These are phyloP conservation scores for Tylopilus subfusipes DNA, from an alignment of 768 basidiomycete species.

Conservation along the genomic window DNA sequence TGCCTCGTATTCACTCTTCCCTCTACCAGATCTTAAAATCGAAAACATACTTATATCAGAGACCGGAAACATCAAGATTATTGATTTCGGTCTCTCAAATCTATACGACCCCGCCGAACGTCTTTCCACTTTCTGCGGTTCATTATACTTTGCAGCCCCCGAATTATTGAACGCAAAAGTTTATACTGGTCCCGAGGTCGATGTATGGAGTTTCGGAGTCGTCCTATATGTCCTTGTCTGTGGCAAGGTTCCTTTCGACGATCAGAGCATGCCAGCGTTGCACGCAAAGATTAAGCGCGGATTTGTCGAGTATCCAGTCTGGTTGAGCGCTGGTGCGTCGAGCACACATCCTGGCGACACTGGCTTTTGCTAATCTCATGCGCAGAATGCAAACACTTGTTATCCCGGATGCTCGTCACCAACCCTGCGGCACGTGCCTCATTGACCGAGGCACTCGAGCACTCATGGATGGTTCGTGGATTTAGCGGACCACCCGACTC, in stretches of 20 bases:
- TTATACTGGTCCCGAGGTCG: conserved; percentile 97
- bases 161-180: conserved; percentile 95
- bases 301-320: conserved; percentile 93
- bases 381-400: conserved; percentile 88
- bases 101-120: conserved; percentile 80
- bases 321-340: conserved; percentile 84
- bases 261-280: conserved; percentile 97
- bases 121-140: conserved; percentile 95
- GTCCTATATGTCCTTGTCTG: conserved; percentile 97
- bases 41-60: conserved; percentile 99
- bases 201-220: conserved; percentile 98
- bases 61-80: conserved; percentile 99
- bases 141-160: conserved; percentile 96
- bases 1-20: conserved; percentile 1
- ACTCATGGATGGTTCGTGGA: conserved; percentile 92
- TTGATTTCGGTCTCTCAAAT: conserved; percentile 98
- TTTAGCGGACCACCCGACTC: conserved; percentile 76
- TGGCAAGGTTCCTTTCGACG: conserved; percentile 98
- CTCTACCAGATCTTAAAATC: conserved; percentile 82
- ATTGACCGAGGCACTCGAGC: conserved; percentile 77
- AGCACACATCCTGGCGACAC: background rate
- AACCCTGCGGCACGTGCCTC: conserved; percentile 83
- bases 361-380: conserved; percentile 9
- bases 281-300: conserved; percentile 99
- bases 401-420: conserved; percentile 95